Conservation (phyloP, 176 grass and related monocot species). For the Eragrostis nindensis region DNA sequence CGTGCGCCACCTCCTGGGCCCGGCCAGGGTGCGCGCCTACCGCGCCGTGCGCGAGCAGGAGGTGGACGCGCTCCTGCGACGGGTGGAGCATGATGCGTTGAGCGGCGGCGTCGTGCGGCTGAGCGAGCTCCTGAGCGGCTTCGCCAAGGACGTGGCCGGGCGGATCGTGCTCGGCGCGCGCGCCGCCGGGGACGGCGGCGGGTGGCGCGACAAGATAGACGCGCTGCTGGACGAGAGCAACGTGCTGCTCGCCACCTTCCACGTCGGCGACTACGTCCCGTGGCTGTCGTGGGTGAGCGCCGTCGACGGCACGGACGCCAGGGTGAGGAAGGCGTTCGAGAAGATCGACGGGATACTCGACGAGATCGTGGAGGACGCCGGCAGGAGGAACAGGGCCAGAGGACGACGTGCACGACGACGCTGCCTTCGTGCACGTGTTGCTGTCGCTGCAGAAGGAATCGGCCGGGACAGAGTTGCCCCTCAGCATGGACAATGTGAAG, state of each 20-base stretch:
- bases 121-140: constrained; percentile 2
- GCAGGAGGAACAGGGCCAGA: background rate
- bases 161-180: background rate
- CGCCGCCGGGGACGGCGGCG: background rate
- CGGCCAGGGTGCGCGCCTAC: background rate
- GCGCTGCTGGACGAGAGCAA: constrained; percentile 12
- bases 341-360: constrained; percentile 2
- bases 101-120: background rate
- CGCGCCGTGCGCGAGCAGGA: constrained; percentile 11
- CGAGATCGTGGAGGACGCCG: background rate
- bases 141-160: constrained; percentile 6
- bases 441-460: background rate
- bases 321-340: background rate
- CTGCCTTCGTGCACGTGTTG: constrained; percentile 2
- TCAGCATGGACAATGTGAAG: constrained; percentile 6
- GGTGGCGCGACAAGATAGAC: background rate
- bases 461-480: background rate
- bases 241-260: background rate
- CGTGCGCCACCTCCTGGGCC: constrained; percentile 24
- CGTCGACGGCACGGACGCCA: background rate
- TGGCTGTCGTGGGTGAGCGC: constrained; percentile 19
- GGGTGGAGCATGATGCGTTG: background rate
- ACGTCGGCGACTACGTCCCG: constrained; percentile 7
- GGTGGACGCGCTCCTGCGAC: background rate
- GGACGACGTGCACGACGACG: background rate